Percentiles rank a stretch among this genome's conserved stretches.
These are phyloP conservation scores for Trypanosoma mega DNA, from an alignment of 208 protist species.

Conservation along the genomic window DNA sequence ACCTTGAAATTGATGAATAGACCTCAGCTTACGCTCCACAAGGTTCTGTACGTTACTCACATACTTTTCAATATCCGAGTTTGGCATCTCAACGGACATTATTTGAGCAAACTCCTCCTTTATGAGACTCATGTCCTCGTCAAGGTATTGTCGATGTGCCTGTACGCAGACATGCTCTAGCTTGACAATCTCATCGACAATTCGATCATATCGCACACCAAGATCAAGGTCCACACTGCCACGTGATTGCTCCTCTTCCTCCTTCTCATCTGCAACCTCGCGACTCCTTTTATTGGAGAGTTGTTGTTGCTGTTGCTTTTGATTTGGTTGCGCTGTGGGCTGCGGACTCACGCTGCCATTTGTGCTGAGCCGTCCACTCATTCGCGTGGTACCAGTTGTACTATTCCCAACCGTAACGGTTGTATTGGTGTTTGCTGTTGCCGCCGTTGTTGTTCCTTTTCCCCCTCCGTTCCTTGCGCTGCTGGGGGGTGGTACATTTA, in stretches of 20 bases:
- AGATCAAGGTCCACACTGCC: slow-evolving; percentile 22
- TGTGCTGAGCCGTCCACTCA: slow-evolving; percentile 10
- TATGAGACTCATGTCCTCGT: slow-evolving; percentile 27
- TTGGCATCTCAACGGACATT: slow-evolving; percentile 31
- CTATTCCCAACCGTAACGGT: background rate
- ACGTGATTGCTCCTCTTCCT: slow-evolving; percentile 4
- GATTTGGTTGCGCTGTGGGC: too few species aligned
- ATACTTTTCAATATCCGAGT: slow-evolving; percentile 28
- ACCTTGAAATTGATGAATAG: slow-evolving; percentile 29
- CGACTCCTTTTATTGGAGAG: background rate
- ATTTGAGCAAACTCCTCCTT: slow-evolving; percentile 33
- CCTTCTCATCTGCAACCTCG: background rate
- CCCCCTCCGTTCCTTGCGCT: too few species aligned
- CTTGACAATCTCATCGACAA: slow-evolving; percentile 28
- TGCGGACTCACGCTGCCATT: background rate
- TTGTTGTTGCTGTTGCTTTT: slow-evolving; percentile 4
- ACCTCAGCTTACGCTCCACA: slow-evolving; percentile 15
- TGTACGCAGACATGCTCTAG: slow-evolving; percentile 23
- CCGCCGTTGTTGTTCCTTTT: slow-evolving; percentile 12
- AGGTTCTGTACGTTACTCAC: slow-evolving; percentile 16
- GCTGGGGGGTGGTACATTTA: slow-evolving; percentile 5
- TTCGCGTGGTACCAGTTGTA: slow-evolving; percentile 16
- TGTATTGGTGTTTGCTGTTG: background rate
- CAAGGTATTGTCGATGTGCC: slow-evolving; percentile 23
- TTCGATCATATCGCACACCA: slow-evolving; percentile 21